Conservation (phyloP, 441 rosid species). For the Melastoma candidum region DNA sequence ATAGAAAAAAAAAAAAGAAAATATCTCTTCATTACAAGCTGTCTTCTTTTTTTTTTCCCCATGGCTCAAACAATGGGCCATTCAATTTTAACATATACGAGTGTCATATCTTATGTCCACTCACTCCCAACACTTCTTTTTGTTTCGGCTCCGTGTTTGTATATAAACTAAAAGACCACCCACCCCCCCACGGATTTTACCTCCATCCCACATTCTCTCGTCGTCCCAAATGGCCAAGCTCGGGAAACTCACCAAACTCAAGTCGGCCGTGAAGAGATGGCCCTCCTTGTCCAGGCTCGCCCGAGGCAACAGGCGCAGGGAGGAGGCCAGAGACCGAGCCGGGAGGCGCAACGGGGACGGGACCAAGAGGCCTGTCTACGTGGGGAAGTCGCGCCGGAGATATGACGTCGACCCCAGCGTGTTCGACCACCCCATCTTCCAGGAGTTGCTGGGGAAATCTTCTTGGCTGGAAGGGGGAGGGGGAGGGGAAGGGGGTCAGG, state of each 20-base stretch:
- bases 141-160: conserved; percentile 13
- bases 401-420: conserved; percentile 45
- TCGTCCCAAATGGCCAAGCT: conserved; percentile 40
- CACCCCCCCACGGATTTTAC: conserved; percentile 1
- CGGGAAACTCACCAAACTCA: conserved; percentile 71
- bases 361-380: conserved; percentile 43
- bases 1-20: not conserved
- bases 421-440: conserved; percentile 67
- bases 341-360: conserved; percentile 15
- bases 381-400: conserved; percentile 71
- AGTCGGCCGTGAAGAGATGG: conserved; percentile 72
- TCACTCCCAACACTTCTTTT: not conserved
- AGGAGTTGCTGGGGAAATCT: conserved; percentile 55
- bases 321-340: conserved; percentile 18
- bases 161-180: conserved; percentile 16
- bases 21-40: conserved; percentile 38
- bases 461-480: conserved; percentile 13
- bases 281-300: conserved; percentile 57
- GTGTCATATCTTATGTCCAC: not conserved
- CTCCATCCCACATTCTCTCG: conserved; percentile 1
- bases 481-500: conserved; percentile 7
- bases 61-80: conserved; percentile 49
- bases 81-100: not conserved
- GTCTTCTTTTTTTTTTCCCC: conserved; percentile 16
- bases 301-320: conserved; percentile 12